Base-by-base conservation (phyloP, 192 early-diverging fungal species). In the Rhizoclosmatium sp. region DNA sequence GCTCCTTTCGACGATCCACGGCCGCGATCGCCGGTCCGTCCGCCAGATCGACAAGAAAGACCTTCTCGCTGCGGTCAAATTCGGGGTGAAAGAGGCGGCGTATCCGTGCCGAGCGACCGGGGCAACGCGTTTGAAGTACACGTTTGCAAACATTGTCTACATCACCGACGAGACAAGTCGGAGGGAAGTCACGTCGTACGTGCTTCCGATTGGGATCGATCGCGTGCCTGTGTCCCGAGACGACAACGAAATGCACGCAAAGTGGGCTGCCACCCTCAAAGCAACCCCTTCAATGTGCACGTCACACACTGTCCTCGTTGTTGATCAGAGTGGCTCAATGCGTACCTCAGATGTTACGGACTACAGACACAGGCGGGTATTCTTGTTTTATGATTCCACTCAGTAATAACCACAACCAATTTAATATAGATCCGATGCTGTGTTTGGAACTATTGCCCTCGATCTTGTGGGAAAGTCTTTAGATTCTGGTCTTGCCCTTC, bases 71-170 rank as follows among this genome's bases (percentile, higher is more conserved):
- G 60, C 60, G 0, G 60, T 62, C 14, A 7, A 23, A 0, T 62
- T 62, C 21, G 60, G 60, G 0, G 21, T 19, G 10, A 62, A 62
- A 21, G 60, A 62, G 60, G 10, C 10, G 7, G 60, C 10, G 5
- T 62, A 62, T 23, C 60, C 60, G 60, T 31, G 39, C 39, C 60
- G 60, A 4, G 31, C 21, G 7, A 62, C 60, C 7, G 5, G 5
- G 3, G 60, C 16, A 21, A 4, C n/a, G 60, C 16, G 60, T 4
- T 62, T 4, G 60, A 62, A 62, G 39, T 62, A 62, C 60, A 62
- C 60, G 60, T 62, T 62, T 62, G 60, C 60, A 7, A 62, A 62
- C 60, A 62, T 62, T 62, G 60, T 62, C 10, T 62, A 62, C 60
- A 62, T 62, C 60, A 62, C 60, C 21, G 60, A 62, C 39, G 60